phyloP scores from a whole-genome alignment of 176 grass and related monocot genomes.

The Triticum dicoccoides region DNA sequence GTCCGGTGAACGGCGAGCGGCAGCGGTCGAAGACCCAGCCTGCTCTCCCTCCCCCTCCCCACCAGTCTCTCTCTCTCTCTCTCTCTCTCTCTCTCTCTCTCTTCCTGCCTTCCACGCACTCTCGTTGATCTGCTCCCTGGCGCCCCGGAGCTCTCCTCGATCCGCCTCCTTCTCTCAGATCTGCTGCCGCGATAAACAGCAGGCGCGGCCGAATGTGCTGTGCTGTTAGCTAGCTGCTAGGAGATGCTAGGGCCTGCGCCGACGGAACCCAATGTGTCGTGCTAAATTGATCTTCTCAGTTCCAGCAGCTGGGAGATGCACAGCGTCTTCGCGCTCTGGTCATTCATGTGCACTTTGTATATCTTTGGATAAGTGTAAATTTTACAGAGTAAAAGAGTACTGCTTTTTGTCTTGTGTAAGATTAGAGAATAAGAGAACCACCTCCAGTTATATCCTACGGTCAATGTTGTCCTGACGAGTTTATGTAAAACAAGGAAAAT shows the following conservation, averaged over 20 bases:
- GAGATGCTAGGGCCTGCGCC: not conserved
- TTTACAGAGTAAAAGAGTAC: not conserved
- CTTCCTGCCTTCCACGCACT: no score
- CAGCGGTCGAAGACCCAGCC: not conserved
- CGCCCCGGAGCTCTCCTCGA: not conserved
- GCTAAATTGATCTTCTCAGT: not conserved
- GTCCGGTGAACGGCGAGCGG: not conserved
- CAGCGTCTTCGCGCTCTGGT: not conserved
- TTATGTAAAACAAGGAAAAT: not conserved
- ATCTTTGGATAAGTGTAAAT: not conserved
- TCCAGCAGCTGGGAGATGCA: not conserved
- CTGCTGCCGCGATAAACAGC: not conserved
- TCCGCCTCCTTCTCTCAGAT: not conserved
- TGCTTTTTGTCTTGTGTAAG: not conserved
- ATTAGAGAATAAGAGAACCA: not conserved
- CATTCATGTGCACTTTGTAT: not conserved
- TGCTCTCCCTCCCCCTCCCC: no score
- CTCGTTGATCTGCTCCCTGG: not conserved
- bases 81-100: no score
- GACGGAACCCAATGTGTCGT: not conserved
- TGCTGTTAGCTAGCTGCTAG: not conserved
- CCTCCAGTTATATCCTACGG: not conserved
- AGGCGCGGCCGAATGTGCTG: not conserved
- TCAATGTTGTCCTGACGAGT: not conserved
- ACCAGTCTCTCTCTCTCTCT: no score